Conservation (phyloP, 2,329 filamentous ascomycete genomes). For the Truncatella angustata region DNA sequence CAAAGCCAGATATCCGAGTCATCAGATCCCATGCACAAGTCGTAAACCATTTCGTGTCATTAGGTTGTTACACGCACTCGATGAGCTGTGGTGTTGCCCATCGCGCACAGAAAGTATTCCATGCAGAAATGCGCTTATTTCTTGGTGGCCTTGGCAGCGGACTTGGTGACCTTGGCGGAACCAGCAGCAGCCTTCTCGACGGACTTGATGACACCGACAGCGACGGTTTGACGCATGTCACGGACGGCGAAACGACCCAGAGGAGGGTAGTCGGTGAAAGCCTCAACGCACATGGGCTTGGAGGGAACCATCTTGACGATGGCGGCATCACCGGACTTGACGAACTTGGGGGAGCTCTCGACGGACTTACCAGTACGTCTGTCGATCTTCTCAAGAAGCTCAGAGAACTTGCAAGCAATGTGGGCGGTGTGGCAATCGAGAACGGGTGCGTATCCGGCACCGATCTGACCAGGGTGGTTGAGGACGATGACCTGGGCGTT, state of each 20-base stretch:
- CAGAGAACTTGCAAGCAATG: slow-evolving; percentile 99
- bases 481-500: slow-evolving; percentile 99
- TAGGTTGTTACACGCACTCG: slow-evolving; percentile 10
- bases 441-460: slow-evolving; percentile 98
- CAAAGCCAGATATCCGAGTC: slow-evolving; percentile 38
- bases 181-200: slow-evolving; percentile 63
- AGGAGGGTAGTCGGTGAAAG: slow-evolving; percentile 99
- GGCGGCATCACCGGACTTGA: slow-evolving; percentile 99
- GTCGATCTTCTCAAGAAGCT: slow-evolving; percentile 99
- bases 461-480: slow-evolving; percentile 99
- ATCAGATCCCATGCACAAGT: slow-evolving; percentile 39
- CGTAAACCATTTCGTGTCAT: slow-evolving; percentile 26
- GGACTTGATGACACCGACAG: slow-evolving; percentile 92
- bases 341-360: slow-evolving; percentile 94
- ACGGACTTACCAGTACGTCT: slow-evolving; percentile 98
- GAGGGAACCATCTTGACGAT: slow-evolving; percentile 99
- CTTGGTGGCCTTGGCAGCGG: slow-evolving; percentile 71
- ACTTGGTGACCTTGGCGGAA: slow-evolving; percentile 68
- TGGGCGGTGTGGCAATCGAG: slow-evolving; percentile 99
- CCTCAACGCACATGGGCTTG: slow-evolving; percentile 99
- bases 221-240: slow-evolving; percentile 92
- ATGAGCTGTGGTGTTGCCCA: slow-evolving; percentile 5
- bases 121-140: slow-evolving; percentile 54
- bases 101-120: slow-evolving; percentile 8
- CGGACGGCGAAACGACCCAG: slow-evolving; percentile 99